A percentile compares a stretch with the other conserved stretches of the same genome.
phyloP scores from a whole-genome alignment of 1,284 basidiomycete species.

The Wallemia ichthyophaga region DNA sequence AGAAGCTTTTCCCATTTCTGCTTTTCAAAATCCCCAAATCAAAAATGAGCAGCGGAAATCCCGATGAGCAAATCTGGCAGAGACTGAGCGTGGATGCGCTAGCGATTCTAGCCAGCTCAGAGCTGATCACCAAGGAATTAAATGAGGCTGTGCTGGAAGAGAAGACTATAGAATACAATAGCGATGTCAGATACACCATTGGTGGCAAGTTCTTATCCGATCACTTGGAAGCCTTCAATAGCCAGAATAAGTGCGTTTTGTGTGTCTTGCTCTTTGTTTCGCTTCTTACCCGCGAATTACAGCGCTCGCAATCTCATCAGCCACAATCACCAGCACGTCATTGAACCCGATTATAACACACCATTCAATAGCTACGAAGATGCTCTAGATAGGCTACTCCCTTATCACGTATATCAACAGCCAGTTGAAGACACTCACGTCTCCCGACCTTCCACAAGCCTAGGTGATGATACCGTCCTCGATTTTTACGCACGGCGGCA shows the following conservation, averaged over 20 bases:
- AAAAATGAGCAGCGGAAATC: background rate
- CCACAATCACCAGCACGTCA: background rate
- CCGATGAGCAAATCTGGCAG: background rate
- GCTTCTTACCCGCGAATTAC: background rate
- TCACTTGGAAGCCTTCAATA: background rate
- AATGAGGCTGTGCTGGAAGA: background rate
- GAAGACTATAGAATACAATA: background rate
- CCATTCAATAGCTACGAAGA: background rate
- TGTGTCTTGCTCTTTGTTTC: background rate
- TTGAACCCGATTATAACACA: background rate
- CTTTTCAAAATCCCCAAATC: background rate
- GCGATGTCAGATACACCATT: background rate
- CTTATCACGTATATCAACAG: background rate
- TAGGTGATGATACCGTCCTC: background rate
- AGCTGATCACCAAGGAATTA: background rate
- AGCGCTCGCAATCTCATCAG: background rate
- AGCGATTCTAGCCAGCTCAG: background rate
- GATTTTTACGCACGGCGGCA: background rate
- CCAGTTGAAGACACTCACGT: background rate
- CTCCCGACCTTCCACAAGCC: background rate
- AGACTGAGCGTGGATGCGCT: background rate
- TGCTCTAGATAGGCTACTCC: background rate
- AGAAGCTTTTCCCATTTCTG: background rate
- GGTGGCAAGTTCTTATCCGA: background rate
- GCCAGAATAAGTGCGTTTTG: background rate